Base-by-base conservation (phyloP, 345 rosid species). In the Arabidopsis arenosa region DNA sequence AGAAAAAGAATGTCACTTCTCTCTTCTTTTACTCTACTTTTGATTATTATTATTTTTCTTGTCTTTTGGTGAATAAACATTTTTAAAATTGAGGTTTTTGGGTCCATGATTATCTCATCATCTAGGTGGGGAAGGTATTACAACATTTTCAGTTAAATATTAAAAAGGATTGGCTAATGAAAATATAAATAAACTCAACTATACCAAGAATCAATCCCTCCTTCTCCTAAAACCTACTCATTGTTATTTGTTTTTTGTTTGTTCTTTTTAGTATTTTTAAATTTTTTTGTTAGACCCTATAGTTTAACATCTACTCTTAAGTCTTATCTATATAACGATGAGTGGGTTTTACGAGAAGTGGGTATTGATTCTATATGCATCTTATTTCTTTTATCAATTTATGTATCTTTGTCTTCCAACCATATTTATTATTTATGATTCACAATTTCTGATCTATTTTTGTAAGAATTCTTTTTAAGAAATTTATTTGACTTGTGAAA, bases 31-130 rank as follows among this genome's bases (percentile, higher is more conserved):
- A 74, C 77, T 67, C 54, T 44, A 70, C 68, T 54, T 68, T 39
- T 49, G 11, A 69, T n/a, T 32, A 63, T 60, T 43, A 28, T 70
- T 49, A 5, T 2, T 68, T 41, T 62, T 72, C 48, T 52, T 37
- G 72, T 77, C 47, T 74, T 41, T 56, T 77, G 82, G 74, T 77
- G 76, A 68, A 69, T 75, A 81, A 81, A 81, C 84, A 81, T 73
- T 84, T 70, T 14, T 64, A 3, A 77, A 75, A 39, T 78, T 72
- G 78, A 79, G 80, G 75, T 68, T 81, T 71, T 80, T 72, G 82
- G 75, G 65, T 57, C 75, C 80, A 90, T 90, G 82, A 93, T 90
- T 89, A 85, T 81, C 91, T 90, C 94, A 89, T 89, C 93, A 88
- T 90, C 90, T 35, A 82, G 75, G 80, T 83, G 83, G 85, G 84